A percentile compares a stretch with the other conserved stretches of the same genome.
Evolutionary conservation across 2,329 filamentous ascomycete species (phyloP).

Genomic region (Aspergillus sp.): DNA sequence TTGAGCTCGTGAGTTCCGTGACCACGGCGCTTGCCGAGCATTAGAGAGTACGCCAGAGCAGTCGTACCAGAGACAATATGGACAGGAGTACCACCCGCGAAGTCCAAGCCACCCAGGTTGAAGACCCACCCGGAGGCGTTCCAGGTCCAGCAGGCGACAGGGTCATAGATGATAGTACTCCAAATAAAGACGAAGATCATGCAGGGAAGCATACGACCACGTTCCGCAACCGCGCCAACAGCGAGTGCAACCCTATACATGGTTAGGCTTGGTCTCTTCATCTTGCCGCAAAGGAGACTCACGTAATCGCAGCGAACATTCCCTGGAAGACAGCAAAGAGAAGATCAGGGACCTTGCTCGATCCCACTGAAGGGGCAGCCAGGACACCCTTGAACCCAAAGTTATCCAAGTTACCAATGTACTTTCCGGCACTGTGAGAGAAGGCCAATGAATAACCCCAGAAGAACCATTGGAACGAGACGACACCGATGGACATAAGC

Average conservation of each 20-base stretch:
- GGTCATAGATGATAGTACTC: conserved; percentile 88
- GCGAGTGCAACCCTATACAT: conserved; percentile 72
- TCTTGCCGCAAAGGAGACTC: conserved; percentile 45
- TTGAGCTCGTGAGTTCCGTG: conserved; percentile 88
- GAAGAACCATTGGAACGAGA: conserved; percentile 94
- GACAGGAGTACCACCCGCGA: conserved; percentile 50
- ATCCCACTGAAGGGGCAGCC: conserved; percentile 74
- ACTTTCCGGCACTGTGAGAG: conserved; percentile 75
- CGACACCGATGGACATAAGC: conserved; percentile 77
- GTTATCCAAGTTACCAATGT: conserved; percentile 78
- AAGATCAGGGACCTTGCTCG: conserved; percentile 75
- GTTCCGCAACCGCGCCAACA: conserved; percentile 82
- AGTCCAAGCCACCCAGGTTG: conserved; percentile 80
- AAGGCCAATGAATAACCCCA: conserved; percentile 88
- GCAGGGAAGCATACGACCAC: conserved; percentile 84
- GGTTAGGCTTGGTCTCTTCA: conserved; percentile 17
- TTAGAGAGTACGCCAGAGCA: conserved; percentile 86
- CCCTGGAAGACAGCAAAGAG: conserved; percentile 76
- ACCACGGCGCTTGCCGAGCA: conserved; percentile 83
- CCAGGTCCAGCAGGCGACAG: conserved; percentile 96
- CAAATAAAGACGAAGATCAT: conserved; percentile 93
- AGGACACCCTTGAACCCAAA: conserved; percentile 79
- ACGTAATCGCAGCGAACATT: conserved; percentile 76
- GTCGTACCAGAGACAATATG: conserved; percentile 84
- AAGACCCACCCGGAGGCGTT: conserved; percentile 81